Conservation (phyloP, 768 basidiomycete genomes). For the Strobilomyces confusus region DNA sequence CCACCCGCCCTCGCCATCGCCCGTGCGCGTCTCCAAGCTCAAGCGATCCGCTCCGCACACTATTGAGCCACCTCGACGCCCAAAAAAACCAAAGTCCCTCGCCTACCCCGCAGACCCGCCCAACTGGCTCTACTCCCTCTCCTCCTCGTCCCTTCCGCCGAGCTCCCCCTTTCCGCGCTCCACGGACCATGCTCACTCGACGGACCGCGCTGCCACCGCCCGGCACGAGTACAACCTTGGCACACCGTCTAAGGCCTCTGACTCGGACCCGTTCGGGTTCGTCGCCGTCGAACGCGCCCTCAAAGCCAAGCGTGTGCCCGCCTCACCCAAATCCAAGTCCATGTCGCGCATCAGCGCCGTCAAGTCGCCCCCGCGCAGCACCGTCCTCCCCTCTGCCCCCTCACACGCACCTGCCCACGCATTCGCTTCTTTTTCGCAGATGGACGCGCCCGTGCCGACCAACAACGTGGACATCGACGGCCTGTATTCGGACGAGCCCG, state of each 20-base stretch:
- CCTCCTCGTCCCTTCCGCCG: conserved; percentile 32
- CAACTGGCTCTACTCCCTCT: conserved; percentile 24
- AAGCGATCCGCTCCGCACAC: conserved; percentile 11
- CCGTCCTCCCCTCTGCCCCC: conserved; percentile 12
- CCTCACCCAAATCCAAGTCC: conserved; percentile 4
- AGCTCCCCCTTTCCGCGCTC: conserved; percentile 31
- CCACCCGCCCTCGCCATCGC: conserved; percentile 31
- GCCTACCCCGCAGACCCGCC: conserved; percentile 31
- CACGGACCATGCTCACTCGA: background rate
- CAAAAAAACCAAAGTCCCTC: conserved; percentile 30
- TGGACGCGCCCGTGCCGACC: conserved; percentile 33
- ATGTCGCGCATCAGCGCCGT: conserved; percentile 7
- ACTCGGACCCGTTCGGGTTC: conserved; percentile 57
- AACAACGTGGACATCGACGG: conserved; percentile 32
- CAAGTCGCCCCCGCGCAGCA: conserved; percentile 21
- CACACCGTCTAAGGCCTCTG: conserved; percentile 23
- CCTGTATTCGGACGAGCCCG: conserved; percentile 32
- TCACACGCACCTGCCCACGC: conserved; percentile 12
- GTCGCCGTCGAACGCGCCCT: conserved; percentile 50
- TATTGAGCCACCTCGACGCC: conserved; percentile 28
- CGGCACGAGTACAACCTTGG: conserved; percentile 20
- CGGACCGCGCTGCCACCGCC: background rate
- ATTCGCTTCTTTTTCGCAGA: conserved; percentile 32
- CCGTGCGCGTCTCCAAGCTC: conserved; percentile 22
- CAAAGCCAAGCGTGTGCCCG: conserved; percentile 37